Percentiles rank a stretch among this genome's conserved stretches.
Evolutionary conservation across 257 asterid genomes (phyloP).

Genomic region (Solanum ahanhuiri): DNA sequence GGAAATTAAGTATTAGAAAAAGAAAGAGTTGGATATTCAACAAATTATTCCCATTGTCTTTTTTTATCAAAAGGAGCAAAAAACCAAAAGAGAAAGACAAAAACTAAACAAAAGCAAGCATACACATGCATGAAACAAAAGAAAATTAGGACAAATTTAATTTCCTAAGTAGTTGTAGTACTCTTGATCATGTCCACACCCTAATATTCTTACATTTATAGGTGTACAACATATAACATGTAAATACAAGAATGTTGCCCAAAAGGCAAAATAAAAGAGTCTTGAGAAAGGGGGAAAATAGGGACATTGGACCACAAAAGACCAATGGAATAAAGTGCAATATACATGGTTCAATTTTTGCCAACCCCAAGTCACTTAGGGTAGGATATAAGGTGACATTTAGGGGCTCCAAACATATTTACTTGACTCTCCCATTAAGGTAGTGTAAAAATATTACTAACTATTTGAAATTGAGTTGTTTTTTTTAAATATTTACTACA

Average conservation of each 20-base stretch:
- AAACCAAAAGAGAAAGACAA: background rate
- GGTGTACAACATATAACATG: background rate
- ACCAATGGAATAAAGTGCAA: conserved; percentile 15
- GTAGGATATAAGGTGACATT: conserved; percentile 16
- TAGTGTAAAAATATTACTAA: background rate
- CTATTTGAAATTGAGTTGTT: background rate
- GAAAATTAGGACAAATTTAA: background rate
- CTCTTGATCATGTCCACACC: background rate
- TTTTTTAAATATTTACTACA: too few relatives aligned
- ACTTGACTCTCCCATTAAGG: conserved; percentile 21
- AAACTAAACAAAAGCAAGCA: background rate
- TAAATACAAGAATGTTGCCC: conserved; percentile 4
- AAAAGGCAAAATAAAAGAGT: conserved; percentile 28
- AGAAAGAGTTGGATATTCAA: background rate
- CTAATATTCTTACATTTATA: background rate
- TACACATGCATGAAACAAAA: background rate
- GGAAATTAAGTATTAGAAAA: background rate
- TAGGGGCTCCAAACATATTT: conserved; percentile 50
- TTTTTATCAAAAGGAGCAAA: background rate
- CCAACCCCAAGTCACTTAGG: conserved; percentile 6
- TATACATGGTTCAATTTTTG: background rate
- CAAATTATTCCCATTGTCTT: background rate
- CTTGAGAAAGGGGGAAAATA: conserved; percentile 1
- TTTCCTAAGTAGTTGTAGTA: background rate
- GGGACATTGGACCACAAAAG: conserved; percentile 20